Percentiles rank a stretch among this genome's conserved stretches.
Evolutionary conservation across 73 alveolate genomes (phyloP).

Genomic region (Tetrahymena thermophila): DNA sequence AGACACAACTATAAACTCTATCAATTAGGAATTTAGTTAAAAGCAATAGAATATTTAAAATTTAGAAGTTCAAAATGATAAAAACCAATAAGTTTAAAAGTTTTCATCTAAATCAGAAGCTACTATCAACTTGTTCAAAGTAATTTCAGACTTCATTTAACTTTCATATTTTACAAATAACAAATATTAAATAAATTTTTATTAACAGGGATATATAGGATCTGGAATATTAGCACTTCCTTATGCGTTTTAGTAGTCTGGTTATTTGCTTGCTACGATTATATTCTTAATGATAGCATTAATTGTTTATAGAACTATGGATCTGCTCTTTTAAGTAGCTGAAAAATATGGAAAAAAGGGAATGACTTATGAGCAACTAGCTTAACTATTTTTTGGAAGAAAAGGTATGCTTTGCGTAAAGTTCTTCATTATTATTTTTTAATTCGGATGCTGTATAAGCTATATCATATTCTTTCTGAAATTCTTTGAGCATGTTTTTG

Average conservation of each 20-base stretch:
- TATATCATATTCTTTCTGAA: slow-evolving; percentile 15
- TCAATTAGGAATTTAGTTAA: neutral
- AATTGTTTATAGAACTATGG: neutral
- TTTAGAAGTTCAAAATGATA: neutral
- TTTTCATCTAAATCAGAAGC: neutral
- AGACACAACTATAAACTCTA: neutral
- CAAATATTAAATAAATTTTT: neutral
- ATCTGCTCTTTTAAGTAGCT: slow-evolving; percentile 13
- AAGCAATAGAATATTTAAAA: neutral
- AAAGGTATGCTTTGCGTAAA: slow-evolving; percentile 10
- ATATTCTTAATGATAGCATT: slow-evolving; percentile 6
- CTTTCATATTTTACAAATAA: neutral
- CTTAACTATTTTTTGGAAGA: slow-evolving; percentile 24
- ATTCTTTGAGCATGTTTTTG: slow-evolving; percentile 25
- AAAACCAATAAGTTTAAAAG: neutral
- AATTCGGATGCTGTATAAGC: slow-evolving; percentile 6
- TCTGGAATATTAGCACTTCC: slow-evolving; percentile 40
- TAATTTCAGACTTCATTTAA: neutral
- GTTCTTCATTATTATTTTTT: slow-evolving; percentile 11
- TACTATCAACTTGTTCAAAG: neutral
- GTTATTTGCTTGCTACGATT: slow-evolving; percentile 6
- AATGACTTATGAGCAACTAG: slow-evolving; percentile 1
- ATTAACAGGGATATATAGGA: slow-evolving; percentile 17
- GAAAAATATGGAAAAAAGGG: slow-evolving; percentile 20
- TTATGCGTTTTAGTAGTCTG: slow-evolving; percentile 12